Conservation (phyloP, 768 basidiomycete genomes). For the Galerina sulciceps region DNA sequence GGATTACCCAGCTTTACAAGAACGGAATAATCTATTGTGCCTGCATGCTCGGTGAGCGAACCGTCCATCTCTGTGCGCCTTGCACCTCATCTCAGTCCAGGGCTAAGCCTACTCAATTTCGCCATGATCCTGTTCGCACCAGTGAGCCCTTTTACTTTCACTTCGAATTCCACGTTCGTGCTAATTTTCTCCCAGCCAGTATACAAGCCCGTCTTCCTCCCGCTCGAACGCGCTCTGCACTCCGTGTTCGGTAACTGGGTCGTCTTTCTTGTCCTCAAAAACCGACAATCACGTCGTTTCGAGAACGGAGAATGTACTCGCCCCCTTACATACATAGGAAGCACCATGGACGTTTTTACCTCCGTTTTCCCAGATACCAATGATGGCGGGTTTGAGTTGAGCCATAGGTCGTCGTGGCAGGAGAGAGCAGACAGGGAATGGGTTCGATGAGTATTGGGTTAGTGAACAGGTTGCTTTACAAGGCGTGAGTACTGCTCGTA, state of each 20-base stretch:
- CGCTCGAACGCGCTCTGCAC: neutral
- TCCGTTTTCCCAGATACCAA: neutral
- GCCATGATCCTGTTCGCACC: neutral
- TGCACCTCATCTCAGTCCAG: neutral
- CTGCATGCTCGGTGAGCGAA: neutral
- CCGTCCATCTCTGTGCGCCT: neutral
- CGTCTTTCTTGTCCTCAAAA: slow-evolving; percentile 1
- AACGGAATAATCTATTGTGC: slow-evolving; percentile 3
- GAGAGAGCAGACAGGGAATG: too few species aligned
- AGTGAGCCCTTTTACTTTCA: neutral
- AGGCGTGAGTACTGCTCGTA: too few species aligned
- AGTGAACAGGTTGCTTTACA: too few species aligned
- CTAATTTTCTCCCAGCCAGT: neutral
- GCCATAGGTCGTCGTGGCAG: too few species aligned
- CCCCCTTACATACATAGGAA: neutral
- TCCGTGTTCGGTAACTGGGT: slow-evolving; percentile 6
- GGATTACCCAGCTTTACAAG: neutral
- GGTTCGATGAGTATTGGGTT: too few species aligned
- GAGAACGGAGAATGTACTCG: neutral
- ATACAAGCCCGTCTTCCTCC: neutral
- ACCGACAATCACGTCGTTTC: neutral
- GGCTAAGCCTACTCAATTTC: neutral
- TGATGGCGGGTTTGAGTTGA: neutral
- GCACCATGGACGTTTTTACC: neutral
- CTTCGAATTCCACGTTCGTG: neutral